Evolutionary conservation across 257 asterid species (phyloP).

Genomic region (Ocimum tenuiflorum): DNA sequence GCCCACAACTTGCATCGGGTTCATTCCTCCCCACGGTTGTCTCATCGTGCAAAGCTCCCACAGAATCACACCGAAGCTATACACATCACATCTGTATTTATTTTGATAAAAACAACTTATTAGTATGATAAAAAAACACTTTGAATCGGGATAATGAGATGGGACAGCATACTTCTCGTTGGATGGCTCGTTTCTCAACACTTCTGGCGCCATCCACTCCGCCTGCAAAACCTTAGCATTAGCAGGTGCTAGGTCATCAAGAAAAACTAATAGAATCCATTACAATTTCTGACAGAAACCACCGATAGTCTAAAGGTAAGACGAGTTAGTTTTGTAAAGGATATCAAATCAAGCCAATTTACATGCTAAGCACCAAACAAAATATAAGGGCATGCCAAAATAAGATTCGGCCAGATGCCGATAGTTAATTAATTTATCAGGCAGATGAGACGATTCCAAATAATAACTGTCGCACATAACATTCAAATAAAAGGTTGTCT

Average conservation of each 20-base stretch:
- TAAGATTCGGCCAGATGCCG: neutral
- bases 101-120: conserved; percentile 1
- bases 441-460: neutral
- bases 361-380: neutral
- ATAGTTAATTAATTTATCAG: neutral
- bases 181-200: conserved; percentile 93
- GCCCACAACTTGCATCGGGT: conserved; percentile 97
- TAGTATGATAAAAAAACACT: neutral
- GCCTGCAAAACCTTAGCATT: conserved; percentile 51
- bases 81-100: conserved; percentile 77
- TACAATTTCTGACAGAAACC: neutral
- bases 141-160: neutral
- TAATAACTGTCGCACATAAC: too few species aligned
- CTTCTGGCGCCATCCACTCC: conserved; percentile 99
- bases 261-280: neutral
- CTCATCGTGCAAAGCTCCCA: conserved; percentile 93
- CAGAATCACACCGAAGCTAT: conserved; percentile 78
- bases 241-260: neutral
- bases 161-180: conserved; percentile 71
- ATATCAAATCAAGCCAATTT: too few species aligned
- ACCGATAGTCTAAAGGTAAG: neutral
- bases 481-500: neutral
- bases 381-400: neutral
- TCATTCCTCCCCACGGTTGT: conserved; percentile 99
- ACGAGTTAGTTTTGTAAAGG: neutral